Base-by-base conservation (phyloP, 2,329 filamentous ascomycete genomes). In the Aspergillus sp. region DNA sequence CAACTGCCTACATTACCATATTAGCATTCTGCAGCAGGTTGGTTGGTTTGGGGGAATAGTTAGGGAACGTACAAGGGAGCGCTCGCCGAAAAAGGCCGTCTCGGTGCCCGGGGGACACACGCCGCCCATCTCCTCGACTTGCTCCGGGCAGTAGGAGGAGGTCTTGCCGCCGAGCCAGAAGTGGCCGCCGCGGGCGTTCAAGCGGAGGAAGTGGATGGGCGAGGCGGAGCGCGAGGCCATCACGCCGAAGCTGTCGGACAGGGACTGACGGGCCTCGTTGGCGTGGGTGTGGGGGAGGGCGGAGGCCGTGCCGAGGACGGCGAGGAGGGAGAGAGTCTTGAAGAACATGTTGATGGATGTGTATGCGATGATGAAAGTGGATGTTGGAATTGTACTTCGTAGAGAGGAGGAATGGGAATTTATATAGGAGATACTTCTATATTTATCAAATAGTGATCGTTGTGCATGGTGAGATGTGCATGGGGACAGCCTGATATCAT, bases 121-220 rank as follows among this genome's bases (percentile, higher is more conserved):
- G n/a, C 40, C 40, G 40, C 51, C 26, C 32, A 63, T 48, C 20
- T 59, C 1, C 66, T 44, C 32, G 17, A 33, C 45, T 14, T 47
- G 46, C 17, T 65, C 60, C 1, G 80, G 80, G 65, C 81, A 84
- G 69, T 78, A 82, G 44, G 75, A 72, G 2, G 72, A 60, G 3
- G 80, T 70, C 1, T 66, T 51, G 14, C 74, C 74, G 20, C 79
- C 79, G 32, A 83, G 68, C 60, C 67, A 81, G 71, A 84, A 81
- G 44, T 71, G 71, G 30, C 68, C 64, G 35, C 73, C 74, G n/a
- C 69, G 67, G 33, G 81, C 80, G 41, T 76, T 76, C 54, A 83
- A 63, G 13, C 68, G 58, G 13, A 68, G 63, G 17, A 75, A 66
- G 65, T 84, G 78, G 60, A 83, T 74, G 35, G 76, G 76, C 1